Conservation (phyloP, 179 eudicot species). For the Vitellaria paradoxa region DNA sequence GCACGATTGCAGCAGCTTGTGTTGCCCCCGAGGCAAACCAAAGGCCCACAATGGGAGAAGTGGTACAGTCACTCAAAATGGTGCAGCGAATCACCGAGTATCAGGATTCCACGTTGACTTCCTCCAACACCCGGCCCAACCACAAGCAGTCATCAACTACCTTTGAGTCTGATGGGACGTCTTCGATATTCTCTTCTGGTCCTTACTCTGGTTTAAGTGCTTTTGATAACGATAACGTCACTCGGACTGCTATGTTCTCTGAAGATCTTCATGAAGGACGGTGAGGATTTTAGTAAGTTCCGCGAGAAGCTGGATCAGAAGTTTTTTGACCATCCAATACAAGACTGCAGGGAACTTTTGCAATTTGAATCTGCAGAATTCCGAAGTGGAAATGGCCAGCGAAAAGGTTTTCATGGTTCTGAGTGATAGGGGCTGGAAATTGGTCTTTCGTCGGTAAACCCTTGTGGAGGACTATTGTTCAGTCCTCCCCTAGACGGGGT, state of each 20-base stretch:
- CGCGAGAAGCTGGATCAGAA: background rate
- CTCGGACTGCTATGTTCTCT: conserved; percentile 70
- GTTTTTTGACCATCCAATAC: background rate
- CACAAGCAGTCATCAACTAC: conserved; percentile 80
- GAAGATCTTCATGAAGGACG: conserved; percentile 99
- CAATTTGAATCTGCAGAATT: conserved; percentile 9
- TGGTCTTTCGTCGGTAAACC: conserved; percentile 14
- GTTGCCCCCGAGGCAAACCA: conserved; percentile 93
- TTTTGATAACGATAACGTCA: conserved; percentile 70
- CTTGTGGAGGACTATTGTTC: conserved; percentile 5
- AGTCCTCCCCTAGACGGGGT: background rate
- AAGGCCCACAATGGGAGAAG: conserved; percentile 99
- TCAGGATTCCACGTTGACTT: conserved; percentile 51
- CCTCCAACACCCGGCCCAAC: conserved; percentile 51
- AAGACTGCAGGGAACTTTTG: background rate
- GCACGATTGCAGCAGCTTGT: conserved; percentile 98
- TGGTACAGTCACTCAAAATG: conserved; percentile 98
- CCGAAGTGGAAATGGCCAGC: conserved; percentile 11
- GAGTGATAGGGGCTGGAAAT: background rate
- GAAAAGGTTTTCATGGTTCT: background rate
- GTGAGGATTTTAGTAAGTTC: conserved; percentile 29
- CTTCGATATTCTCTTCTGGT: conserved; percentile 95
- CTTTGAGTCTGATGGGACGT: conserved; percentile 90
- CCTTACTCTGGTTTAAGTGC: conserved; percentile 86
- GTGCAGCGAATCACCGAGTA: conserved; percentile 79